Percentiles rank a stretch among this genome's conserved stretches.
These are phyloP conservation scores for Neurospora sp. DNA, from an alignment of 2,329 filamentous ascomycete genomes.

Conservation along the genomic window DNA sequence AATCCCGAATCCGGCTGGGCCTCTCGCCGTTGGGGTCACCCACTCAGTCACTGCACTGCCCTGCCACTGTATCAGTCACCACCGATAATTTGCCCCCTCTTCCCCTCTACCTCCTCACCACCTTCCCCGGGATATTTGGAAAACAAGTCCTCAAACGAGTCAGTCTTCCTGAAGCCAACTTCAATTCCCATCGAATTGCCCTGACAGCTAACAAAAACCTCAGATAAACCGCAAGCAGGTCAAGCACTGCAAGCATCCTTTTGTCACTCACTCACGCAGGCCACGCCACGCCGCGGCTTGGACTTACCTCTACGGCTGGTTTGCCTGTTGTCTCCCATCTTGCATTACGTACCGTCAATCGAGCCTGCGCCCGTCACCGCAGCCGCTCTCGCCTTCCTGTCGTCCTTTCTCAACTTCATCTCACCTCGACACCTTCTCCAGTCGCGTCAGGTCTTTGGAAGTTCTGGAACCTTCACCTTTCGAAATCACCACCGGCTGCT, in stretches of 20 bases:
- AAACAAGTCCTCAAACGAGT: background rate
- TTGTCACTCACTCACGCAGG: background rate
- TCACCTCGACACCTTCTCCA: background rate
- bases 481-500: background rate
- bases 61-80: background rate
- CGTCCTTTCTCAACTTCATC: background rate
- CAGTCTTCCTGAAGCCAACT: background rate
- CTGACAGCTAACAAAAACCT: background rate
- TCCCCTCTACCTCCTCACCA: background rate
- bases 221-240: background rate
- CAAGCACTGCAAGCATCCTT: background rate
- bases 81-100: background rate
- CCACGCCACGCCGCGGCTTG: background rate
- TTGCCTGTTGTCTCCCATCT: background rate
- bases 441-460: background rate
- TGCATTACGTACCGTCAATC: background rate
- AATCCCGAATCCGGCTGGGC: background rate
- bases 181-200: background rate
- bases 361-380: background rate
- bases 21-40: background rate
- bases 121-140: background rate
- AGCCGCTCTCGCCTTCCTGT: background rate
- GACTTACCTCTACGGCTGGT: background rate
- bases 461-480: background rate
- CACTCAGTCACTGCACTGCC: background rate